These are phyloP conservation scores for Seiridium cupressi DNA, from an alignment of 2,329 filamentous ascomycete species.

Conservation along the genomic window DNA sequence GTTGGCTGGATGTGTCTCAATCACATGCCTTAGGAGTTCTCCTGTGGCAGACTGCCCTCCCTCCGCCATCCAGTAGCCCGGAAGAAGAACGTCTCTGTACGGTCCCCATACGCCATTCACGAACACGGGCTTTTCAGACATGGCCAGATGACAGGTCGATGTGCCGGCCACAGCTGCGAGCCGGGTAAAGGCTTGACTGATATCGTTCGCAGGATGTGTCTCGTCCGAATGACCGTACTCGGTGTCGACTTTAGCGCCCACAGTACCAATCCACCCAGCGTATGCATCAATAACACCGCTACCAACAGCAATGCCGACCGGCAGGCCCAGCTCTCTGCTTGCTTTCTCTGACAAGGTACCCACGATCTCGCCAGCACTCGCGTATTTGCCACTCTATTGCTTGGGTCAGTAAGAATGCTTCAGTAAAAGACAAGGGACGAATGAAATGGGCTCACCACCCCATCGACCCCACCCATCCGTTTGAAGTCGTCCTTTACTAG, in stretches of 20 bases:
- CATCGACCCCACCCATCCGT: slow-evolving; percentile 90
- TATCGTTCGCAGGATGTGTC: slow-evolving; percentile 72
- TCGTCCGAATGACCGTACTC: slow-evolving; percentile 65
- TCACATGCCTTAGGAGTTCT: slow-evolving; percentile 88
- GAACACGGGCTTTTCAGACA: slow-evolving; percentile 91
- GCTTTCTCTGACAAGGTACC: slow-evolving; percentile 83
- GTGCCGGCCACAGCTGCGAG: slow-evolving; percentile 94
- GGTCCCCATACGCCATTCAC: slow-evolving; percentile 96
- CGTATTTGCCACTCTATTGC: slow-evolving; percentile 80
- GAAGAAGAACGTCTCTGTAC: slow-evolving; percentile 90
- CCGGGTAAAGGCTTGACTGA: slow-evolving; percentile 89
- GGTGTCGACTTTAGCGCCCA: slow-evolving; percentile 91
- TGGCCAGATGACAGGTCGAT: slow-evolving; percentile 94
- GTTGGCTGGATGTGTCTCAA: slow-evolving; percentile 92
- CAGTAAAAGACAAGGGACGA: slow-evolving; percentile 6
- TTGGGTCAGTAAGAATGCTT: neutral
- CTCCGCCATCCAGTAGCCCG: slow-evolving; percentile 94
- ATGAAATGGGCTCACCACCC: slow-evolving; percentile 72
- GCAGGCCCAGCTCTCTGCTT: slow-evolving; percentile 78
- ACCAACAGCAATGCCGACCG: slow-evolving; percentile 84
- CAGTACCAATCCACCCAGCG: slow-evolving; percentile 96
- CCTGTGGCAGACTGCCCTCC: slow-evolving; percentile 96
- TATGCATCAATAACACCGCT: slow-evolving; percentile 98
- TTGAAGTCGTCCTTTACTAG: slow-evolving; percentile 84
- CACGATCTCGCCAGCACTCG: slow-evolving; percentile 88